Evolutionary conservation across 805 yeast species (phyloP), one percentile per base, ranked within the genome.

Genomic region (Yamadazyma ubonensis): DNA sequence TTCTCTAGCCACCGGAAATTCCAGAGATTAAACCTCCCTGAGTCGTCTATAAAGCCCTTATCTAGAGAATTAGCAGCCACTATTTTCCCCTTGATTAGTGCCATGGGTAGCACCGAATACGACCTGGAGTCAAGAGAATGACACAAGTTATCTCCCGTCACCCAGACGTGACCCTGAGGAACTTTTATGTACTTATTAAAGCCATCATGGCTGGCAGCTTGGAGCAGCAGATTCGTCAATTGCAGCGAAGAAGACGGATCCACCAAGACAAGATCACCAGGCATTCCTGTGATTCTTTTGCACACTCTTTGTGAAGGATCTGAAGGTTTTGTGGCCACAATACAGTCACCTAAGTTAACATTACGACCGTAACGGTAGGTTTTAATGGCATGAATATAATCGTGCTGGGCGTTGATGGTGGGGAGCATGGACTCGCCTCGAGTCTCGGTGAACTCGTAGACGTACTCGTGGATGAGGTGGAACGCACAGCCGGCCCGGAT

Each of bases 361-460:
- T 71, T 70, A 41, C 83, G 66, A 1, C 96, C 97, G 34, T 71
- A 61, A 37, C 78, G 70, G 55, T 76, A 73, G 38, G 66, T 59
- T 51, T 87, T 91, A 49, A 80, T 67, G 1, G 86, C 85, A 49
- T 85, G 85, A 10, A 87, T 95, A 57, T 75, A 87, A 58, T 91
- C 97, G 36, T 83, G 76, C 16, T 74, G 64, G 7, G 82, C 77
- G 38, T 82, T 80, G 16, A 93, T 62, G 0, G 98, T 89, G 0
- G 98, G 97, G 28, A 93, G 71, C 99, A 93, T 93, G 19, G 96
- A 86, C 55, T 89, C 97, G 2, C 99, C 99, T 47, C 81, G 69
- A 0, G 98, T 87, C 52, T 81, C 88, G 6, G 89, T 76, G 57
- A 83, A 78, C 54, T 86, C 95, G 54, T 79, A 83, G 12, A 83